phyloP scores from a whole-genome alignment of 2,329 filamentous ascomycete genomes.

The Sporothrix brasiliensis region DNA sequence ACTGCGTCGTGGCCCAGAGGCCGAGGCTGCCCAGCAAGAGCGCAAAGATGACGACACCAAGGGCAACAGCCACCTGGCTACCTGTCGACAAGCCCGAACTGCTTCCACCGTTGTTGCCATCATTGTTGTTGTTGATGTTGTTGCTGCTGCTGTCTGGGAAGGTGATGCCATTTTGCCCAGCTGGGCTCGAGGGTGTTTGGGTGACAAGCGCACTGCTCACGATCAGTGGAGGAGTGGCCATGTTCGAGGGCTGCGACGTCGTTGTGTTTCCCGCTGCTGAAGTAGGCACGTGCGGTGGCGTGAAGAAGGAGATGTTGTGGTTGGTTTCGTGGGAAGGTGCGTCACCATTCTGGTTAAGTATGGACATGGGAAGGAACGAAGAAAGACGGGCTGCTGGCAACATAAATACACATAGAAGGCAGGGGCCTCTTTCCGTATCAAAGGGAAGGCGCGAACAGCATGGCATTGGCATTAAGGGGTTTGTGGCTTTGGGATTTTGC shows the following conservation, averaged over 20 bases:
- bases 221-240: not conserved
- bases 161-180: not conserved
- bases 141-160: not conserved
- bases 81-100: conserved; percentile 16
- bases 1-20: conserved; percentile 33
- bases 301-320: not conserved
- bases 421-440: not conserved
- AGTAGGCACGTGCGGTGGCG: not conserved
- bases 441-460: not conserved
- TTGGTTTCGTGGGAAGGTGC: not conserved
- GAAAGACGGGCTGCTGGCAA: not conserved
- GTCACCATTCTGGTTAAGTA: not conserved
- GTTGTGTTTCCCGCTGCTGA: not conserved
- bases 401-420: conserved; percentile 7
- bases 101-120: not conserved
- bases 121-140: too few relatives aligned
- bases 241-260: not conserved
- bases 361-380: not conserved
- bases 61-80: conserved; percentile 30
- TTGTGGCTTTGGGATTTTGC: not conserved
- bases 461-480: not conserved
- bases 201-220: not conserved
- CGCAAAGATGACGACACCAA: conserved; percentile 31
- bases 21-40: conserved; percentile 30
- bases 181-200: not conserved